Evolutionary conservation across 805 yeast species (phyloP).

Genomic region (Ascoidea asiatica): DNA sequence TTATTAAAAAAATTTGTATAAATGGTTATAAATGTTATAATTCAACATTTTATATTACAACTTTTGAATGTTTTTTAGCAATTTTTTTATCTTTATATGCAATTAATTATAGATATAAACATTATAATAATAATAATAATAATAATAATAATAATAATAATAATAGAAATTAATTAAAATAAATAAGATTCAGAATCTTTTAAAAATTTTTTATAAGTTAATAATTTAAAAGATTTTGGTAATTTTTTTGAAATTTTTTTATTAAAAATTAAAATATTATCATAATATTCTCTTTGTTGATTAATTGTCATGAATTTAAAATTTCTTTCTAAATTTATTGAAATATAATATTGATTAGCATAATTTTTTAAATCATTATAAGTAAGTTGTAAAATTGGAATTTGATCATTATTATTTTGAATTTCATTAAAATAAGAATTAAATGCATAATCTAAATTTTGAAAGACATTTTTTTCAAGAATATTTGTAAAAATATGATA

Average conservation of each 20-base stretch:
- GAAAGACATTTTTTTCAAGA: not conserved
- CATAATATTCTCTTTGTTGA: not conserved
- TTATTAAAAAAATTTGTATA: slow-evolving; percentile 25
- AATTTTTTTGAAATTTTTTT: not conserved
- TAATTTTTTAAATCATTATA: not conserved
- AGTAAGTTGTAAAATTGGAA: too few species aligned
- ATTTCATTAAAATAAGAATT: too few species aligned
- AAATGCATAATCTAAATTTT: not conserved
- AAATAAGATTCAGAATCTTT: not conserved
- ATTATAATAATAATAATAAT: too few species aligned
- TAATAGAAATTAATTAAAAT: too few species aligned
- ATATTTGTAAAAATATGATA: too few species aligned
- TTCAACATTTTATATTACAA: slow-evolving; percentile 23
- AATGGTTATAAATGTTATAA: slow-evolving; percentile 35
- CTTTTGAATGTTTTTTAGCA: slow-evolving; percentile 13
- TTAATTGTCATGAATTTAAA: not conserved
- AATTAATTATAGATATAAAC: slow-evolving; percentile 10
- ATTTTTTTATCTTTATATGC: slow-evolving; percentile 11
- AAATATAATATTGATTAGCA: not conserved
- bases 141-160: too few species aligned
- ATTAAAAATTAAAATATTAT: too few species aligned
- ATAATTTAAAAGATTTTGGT: too few species aligned
- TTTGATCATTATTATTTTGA: too few species aligned
- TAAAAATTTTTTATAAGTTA: too few species aligned
- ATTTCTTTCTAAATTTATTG: not conserved